phyloP scores from a whole-genome alignment of 805 yeast genomes.

The Pichia occidentalis region DNA sequence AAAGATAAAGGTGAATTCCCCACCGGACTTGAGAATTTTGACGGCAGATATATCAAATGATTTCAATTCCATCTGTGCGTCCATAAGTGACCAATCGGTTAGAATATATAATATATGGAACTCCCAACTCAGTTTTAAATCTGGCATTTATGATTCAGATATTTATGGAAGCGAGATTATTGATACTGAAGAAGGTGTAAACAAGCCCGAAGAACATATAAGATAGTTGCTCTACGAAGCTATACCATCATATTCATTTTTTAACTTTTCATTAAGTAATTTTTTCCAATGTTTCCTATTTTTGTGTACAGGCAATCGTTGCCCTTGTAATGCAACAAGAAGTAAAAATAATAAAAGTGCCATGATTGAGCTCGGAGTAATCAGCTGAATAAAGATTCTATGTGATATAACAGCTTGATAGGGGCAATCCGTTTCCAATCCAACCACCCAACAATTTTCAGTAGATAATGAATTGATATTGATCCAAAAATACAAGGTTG shows the following conservation, averaged over 20 bases:
- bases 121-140: constrained; percentile 31
- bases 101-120: constrained; percentile 73
- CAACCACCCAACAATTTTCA: constrained; percentile 84
- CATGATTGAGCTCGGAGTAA: constrained; percentile 62
- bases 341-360: constrained; percentile 44
- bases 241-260: constrained; percentile 69
- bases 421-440: constrained; percentile 72
- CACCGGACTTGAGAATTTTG: constrained; percentile 50
- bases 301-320: constrained; percentile 61
- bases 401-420: constrained; percentile 51
- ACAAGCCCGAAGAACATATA: constrained; percentile 22
- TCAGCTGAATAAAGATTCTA: constrained; percentile 52
- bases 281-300: constrained; percentile 63
- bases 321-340: constrained; percentile 50
- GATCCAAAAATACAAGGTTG: constrained; percentile 77
- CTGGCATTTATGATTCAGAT: constrained; percentile 31
- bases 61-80: constrained; percentile 55
- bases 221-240: constrained; percentile 15
- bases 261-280: constrained; percentile 46
- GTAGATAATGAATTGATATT: constrained; percentile 74
- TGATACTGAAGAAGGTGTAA: constrained; percentile 53
- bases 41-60: constrained; percentile 67
- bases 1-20: constrained; percentile 42
- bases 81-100: constrained; percentile 72
- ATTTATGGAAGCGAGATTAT: constrained; percentile 51